Percentiles rank a stretch among this genome's conserved stretches.
Conservation (phyloP, 345 rosid genomes). For the Excoecaria agallocha region DNA sequence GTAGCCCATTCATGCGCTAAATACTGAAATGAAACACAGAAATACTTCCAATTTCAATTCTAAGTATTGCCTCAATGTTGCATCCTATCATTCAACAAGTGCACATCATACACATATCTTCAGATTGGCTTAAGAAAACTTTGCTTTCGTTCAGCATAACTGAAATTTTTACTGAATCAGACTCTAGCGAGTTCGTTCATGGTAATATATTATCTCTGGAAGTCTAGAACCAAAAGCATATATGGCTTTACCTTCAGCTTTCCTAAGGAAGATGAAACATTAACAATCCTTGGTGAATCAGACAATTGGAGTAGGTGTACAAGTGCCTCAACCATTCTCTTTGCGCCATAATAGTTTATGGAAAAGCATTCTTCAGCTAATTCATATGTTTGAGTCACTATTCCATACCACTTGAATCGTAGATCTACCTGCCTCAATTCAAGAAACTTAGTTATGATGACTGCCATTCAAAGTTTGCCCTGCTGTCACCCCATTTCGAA, state of each 20-base stretch:
- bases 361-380: slow-evolving; percentile 40
- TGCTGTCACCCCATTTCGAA: no score
- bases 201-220: not conserved
- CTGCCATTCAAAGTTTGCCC: no score
- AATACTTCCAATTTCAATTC: no score
- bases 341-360: slow-evolving; percentile 47
- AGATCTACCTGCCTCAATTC: slow-evolving; percentile 22
- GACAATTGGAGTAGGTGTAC: slow-evolving; percentile 40
- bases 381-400: slow-evolving; percentile 17
- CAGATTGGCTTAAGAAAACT: no score
- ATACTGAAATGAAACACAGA: no score
- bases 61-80: no score
- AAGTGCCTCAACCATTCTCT: slow-evolving; percentile 31
- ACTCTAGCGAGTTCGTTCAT: not conserved
- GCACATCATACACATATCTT: no score
- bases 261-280: slow-evolving; percentile 23
- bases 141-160: slow-evolving; percentile 18
- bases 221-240: no score
- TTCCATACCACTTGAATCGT: slow-evolving; percentile 21
- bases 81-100: no score
- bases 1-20: slow-evolving; percentile 18
- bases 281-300: slow-evolving; percentile 37
- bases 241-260: not conserved
- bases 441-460: no score
- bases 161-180: no score